Percentiles rank a stretch among this genome's conserved stretches.
These are phyloP conservation scores for Quercus variabilis DNA, from an alignment of 306 rosid species.

Conservation along the genomic window DNA sequence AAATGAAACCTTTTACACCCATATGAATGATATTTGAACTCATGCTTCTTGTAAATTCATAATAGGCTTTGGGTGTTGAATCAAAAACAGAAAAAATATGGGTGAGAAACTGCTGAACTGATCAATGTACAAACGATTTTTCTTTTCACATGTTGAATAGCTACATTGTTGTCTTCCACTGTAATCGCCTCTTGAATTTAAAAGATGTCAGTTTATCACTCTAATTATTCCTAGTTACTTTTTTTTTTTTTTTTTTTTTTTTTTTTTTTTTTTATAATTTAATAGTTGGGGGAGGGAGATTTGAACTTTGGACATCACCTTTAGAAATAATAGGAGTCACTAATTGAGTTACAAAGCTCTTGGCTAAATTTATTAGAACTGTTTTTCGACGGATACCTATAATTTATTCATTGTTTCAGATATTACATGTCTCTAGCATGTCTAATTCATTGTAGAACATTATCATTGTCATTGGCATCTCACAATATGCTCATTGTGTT, in stretches of 20 bases:
- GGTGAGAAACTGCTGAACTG: background rate
- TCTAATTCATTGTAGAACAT: background rate
- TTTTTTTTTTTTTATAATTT: too few species aligned
- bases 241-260: too few species aligned
- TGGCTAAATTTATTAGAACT: background rate
- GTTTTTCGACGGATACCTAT: background rate
- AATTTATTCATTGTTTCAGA: background rate
- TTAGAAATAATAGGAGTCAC: too few species aligned
- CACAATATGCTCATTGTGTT: background rate
- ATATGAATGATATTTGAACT: background rate
- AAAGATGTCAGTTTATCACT: background rate
- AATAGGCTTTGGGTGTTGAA: background rate
- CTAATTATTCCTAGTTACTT: background rate
- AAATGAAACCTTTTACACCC: background rate
- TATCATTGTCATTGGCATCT: background rate
- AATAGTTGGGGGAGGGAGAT: too few species aligned
- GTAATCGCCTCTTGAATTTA: background rate
- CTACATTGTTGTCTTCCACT: background rate
- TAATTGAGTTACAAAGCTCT: too few species aligned
- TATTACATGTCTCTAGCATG: background rate
- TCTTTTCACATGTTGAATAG: background rate
- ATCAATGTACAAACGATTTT: background rate
- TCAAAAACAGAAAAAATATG: background rate
- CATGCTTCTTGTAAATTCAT: background rate
- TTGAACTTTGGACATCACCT: too few species aligned